These are phyloP conservation scores for Pseudogymnoascus verrucosus DNA, from an alignment of 2,329 filamentous ascomycete genomes.

Conservation along the genomic window DNA sequence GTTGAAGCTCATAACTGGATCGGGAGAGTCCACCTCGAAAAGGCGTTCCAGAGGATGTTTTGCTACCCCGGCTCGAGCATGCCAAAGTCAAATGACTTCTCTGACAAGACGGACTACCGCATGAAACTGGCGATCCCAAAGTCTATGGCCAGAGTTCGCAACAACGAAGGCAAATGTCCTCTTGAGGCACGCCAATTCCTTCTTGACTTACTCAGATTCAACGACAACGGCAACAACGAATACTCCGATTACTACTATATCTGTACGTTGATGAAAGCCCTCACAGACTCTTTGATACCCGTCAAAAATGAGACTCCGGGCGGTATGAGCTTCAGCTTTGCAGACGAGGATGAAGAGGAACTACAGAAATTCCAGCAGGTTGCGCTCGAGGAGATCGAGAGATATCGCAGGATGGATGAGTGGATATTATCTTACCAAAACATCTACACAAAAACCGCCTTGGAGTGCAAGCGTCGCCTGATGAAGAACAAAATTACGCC, in stretches of 20 bases:
- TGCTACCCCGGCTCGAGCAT: conserved; percentile 72
- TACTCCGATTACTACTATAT: conserved; percentile 90
- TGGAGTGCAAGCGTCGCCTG: conserved; percentile 52
- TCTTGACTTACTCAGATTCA: conserved; percentile 81
- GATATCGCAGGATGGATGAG: conserved; percentile 59
- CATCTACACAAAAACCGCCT: conserved; percentile 53
- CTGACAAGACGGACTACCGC: conserved; percentile 74
- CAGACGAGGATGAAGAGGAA: conserved; percentile 37
- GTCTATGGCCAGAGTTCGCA: conserved; percentile 71
- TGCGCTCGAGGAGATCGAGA: conserved; percentile 55
- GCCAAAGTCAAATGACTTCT: conserved; percentile 84
- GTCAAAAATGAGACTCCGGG: conserved; percentile 26
- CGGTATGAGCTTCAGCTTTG: conserved; percentile 31
- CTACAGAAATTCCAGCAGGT: conserved; percentile 33
- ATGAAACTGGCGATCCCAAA: conserved; percentile 77
- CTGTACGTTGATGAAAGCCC: conserved; percentile 62
- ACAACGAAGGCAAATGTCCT: conserved; percentile 68
- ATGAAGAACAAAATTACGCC: conserved; percentile 59
- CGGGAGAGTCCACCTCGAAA: conserved; percentile 75
- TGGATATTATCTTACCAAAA: conserved; percentile 63
- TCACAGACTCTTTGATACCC: conserved; percentile 51
- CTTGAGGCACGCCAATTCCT: conserved; percentile 74
- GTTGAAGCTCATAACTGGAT: conserved; percentile 64
- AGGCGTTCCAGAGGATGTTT: conserved; percentile 80
- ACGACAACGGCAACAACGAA: conserved; percentile 85